phyloP scores from a whole-genome alignment of 805 yeast species.

The Alloascoidea hylecoeti region DNA sequence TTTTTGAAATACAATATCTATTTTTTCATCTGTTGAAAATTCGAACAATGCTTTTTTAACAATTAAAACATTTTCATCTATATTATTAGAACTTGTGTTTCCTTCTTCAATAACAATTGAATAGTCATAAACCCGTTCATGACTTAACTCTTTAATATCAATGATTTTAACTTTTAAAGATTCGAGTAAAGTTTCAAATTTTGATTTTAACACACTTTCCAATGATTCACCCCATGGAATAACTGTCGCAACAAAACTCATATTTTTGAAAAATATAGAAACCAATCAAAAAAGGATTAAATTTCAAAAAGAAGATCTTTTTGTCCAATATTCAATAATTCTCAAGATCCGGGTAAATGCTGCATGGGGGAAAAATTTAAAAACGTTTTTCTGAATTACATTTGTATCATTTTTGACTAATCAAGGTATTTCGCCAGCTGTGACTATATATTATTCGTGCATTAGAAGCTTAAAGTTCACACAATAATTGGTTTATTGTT shows the following conservation, averaged over 20 bases:
- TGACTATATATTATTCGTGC: too few relatives aligned
- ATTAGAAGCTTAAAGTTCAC: too few relatives aligned
- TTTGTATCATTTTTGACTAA: too few relatives aligned
- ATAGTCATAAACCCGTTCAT: conserved; percentile 25
- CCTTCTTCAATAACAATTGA: conserved; percentile 10
- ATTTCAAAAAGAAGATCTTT: too few relatives aligned
- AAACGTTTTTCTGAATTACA: too few relatives aligned
- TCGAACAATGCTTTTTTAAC: conserved; percentile 11
- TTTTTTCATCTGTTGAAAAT: conserved; percentile 11
- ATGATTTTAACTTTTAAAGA: conserved; percentile 8
- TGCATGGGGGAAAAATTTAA: too few relatives aligned
- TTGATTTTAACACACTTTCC: neutral
- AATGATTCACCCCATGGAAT: conserved; percentile 4
- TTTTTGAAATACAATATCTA: conserved; percentile 30
- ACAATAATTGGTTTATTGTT: too few relatives aligned
- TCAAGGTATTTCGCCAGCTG: too few relatives aligned
- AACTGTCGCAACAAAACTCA: conserved; percentile 8
- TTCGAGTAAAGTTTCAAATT: conserved; percentile 8
- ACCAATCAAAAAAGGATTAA: too few relatives aligned
- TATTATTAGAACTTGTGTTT: conserved; percentile 6
- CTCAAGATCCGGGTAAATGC: too few relatives aligned
- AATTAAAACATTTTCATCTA: conserved; percentile 6
- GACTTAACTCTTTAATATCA: conserved; percentile 16
- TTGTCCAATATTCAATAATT: too few relatives aligned
- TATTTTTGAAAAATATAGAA: too few relatives aligned